Evolutionary conservation across 2,329 filamentous ascomycete species (phyloP).

Genomic region (Pseudogymnoascus sp.): DNA sequence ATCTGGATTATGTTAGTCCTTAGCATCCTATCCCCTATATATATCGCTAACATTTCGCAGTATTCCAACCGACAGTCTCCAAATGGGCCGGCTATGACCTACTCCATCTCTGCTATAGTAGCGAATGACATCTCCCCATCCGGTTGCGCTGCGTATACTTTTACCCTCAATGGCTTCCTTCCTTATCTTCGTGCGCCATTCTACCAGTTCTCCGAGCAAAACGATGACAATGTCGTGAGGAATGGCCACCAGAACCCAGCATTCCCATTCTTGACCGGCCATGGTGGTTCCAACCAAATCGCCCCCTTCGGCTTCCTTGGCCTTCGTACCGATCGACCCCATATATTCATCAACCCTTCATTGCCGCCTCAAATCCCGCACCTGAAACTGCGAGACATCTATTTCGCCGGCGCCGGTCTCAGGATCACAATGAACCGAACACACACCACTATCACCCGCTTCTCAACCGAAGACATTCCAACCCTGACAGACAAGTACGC

Average conservation of each 20-base stretch:
- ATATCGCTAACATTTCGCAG: conserved; percentile 23
- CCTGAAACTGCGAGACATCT: conserved; percentile 53
- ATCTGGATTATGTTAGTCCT: conserved; percentile 51
- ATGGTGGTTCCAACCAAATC: conserved; percentile 61
- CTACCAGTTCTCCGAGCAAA: conserved; percentile 64
- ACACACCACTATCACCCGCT: conserved; percentile 53
- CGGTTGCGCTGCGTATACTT: conserved; percentile 61
- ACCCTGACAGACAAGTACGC: conserved; percentile 50
- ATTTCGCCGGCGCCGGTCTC: conserved; percentile 59
- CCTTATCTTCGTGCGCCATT: conserved; percentile 60
- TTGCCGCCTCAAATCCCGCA: conserved; percentile 52
- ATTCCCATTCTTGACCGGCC: conserved; percentile 62
- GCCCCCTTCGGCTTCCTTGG: conserved; percentile 61
- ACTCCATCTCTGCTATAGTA: conserved; percentile 59
- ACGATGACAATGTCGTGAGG: conserved; percentile 48
- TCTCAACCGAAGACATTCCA: conserved; percentile 31
- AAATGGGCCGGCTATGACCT: conserved; percentile 66
- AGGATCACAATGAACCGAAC: conserved; percentile 53
- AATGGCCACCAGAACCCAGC: conserved; percentile 60
- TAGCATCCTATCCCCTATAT: neutral
- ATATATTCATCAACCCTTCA: conserved; percentile 54
- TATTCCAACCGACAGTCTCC: conserved; percentile 61
- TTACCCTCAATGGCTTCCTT: conserved; percentile 53
- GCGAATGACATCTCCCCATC: conserved; percentile 57
- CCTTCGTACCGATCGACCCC: conserved; percentile 50